phyloP scores from a whole-genome alignment of 495 filamentous ascomycete species.

The Penicillium pulvis region DNA sequence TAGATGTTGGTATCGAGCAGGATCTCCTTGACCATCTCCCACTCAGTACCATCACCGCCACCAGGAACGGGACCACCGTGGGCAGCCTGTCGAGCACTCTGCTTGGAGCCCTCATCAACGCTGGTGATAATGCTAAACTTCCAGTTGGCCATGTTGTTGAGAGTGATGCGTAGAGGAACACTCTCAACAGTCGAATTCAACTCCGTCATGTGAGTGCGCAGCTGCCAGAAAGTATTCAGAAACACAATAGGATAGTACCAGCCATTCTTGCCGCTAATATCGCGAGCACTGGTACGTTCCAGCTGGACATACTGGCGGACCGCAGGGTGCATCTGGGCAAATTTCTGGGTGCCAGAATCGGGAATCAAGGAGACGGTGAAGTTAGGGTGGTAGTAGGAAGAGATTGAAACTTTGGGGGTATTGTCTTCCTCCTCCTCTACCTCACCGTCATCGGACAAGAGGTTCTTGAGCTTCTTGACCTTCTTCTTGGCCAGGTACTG shows the following conservation, averaged over 20 bases:
- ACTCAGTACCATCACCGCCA: slow-evolving; percentile 75
- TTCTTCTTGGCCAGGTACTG: slow-evolving; percentile 93
- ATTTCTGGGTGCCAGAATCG: slow-evolving; percentile 69
- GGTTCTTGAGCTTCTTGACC: slow-evolving; percentile 82
- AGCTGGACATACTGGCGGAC: slow-evolving; percentile 75
- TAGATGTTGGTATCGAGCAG: slow-evolving; percentile 93
- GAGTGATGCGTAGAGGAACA: slow-evolving; percentile 80
- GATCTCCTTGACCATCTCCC: slow-evolving; percentile 94
- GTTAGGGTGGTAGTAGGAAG: slow-evolving; percentile 94
- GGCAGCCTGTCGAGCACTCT: slow-evolving; percentile 70
- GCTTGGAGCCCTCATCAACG: slow-evolving; percentile 84
- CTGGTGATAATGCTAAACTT: slow-evolving; percentile 84
- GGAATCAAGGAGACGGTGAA: slow-evolving; percentile 87
- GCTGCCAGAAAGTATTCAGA: slow-evolving; percentile 96
- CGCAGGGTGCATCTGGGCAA: slow-evolving; percentile 69
- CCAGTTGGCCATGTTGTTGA: slow-evolving; percentile 84
- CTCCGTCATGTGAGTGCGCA: slow-evolving; percentile 85
- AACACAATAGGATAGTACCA: slow-evolving; percentile 97
- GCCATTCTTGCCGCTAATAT: slow-evolving; percentile 80
- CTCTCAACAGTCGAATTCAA: slow-evolving; percentile 87
- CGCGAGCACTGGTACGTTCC: slow-evolving; percentile 72
- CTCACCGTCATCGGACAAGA: slow-evolving; percentile 65
- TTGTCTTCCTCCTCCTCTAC: slow-evolving; percentile 51
- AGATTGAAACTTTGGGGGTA: slow-evolving; percentile 62
- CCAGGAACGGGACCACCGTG: slow-evolving; percentile 64